Evolutionary conservation across 345 rosid genomes (phyloP).

Genomic region (Carallia pectinifolia): DNA sequence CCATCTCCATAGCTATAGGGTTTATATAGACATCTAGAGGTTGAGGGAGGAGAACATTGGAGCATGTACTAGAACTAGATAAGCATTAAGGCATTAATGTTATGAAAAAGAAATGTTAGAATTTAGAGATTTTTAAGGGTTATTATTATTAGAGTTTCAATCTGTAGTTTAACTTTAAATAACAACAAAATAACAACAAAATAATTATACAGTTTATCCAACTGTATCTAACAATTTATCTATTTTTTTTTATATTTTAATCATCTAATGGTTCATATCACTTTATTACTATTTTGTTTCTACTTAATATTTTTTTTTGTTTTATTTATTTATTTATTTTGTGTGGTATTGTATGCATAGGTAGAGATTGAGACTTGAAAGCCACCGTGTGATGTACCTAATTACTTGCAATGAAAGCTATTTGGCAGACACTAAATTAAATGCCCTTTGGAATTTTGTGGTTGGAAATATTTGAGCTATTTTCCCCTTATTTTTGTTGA

Average conservation of each 20-base stretch:
- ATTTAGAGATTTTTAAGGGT: background rate
- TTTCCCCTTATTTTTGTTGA: background rate
- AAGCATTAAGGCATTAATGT: slow-evolving; percentile 25
- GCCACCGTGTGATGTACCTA: background rate
- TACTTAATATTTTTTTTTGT: too few relatives aligned
- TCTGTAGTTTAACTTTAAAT: too few relatives aligned
- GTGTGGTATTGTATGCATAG: background rate
- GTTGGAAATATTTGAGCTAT: background rate
- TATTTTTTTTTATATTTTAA: background rate
- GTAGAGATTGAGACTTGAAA: background rate
- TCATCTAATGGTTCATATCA: too few relatives aligned
- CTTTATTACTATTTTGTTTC: too few relatives aligned
- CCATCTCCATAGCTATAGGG: background rate
- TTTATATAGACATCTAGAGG: slow-evolving; percentile 20
- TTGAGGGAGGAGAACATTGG: slow-evolving; percentile 6
- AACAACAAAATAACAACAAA: too few relatives aligned
- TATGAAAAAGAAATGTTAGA: slow-evolving; percentile 20
- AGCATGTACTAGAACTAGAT: slow-evolving; percentile 20
- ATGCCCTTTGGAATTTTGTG: slow-evolving; percentile 17
- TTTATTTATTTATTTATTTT: too few relatives aligned
- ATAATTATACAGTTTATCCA: too few relatives aligned
- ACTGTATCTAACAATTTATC: too few relatives aligned
- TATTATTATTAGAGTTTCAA: background rate
- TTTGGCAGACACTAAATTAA: slow-evolving; percentile 3
- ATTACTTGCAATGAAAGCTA: slow-evolving; percentile 18